phyloP scores from a whole-genome alignment of 2,329 filamentous ascomycete genomes.

The Didymosphaeria variabile region DNA sequence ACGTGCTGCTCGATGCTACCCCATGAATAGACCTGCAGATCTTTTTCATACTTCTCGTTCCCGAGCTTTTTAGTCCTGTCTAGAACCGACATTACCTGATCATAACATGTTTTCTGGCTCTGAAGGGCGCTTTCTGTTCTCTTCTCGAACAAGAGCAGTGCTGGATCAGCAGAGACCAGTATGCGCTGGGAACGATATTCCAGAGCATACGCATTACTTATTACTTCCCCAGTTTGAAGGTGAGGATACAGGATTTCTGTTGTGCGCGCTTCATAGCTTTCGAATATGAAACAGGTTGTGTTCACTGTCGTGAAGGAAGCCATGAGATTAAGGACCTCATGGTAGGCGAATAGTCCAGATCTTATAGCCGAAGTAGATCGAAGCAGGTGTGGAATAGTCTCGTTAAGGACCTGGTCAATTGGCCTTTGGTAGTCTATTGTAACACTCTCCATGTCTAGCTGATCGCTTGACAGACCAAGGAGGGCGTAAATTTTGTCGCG shows the following conservation, averaged over 20 bases:
- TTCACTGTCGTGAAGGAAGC: slow-evolving; percentile 8
- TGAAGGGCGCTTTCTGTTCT: slow-evolving; percentile 6
- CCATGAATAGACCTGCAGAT: slow-evolving; percentile 9
- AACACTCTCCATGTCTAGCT: slow-evolving; percentile 15
- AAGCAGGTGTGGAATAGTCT: slow-evolving; percentile 12
- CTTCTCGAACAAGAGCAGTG: slow-evolving; percentile 7
- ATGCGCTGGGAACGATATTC: slow-evolving; percentile 3
- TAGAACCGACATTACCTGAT: neutral
- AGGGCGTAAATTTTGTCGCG: slow-evolving; percentile 25
- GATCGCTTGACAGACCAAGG: slow-evolving; percentile 22
- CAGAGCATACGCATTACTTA: neutral
- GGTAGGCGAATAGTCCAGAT: neutral
- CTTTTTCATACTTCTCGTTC: neutral
- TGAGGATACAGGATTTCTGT: slow-evolving; percentile 9
- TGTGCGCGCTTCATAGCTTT: neutral
- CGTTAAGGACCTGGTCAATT: slow-evolving; percentile 11
- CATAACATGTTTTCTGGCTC: slow-evolving; percentile 9
- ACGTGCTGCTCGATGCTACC: slow-evolving; percentile 6
- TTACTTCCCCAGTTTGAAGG: slow-evolving; percentile 12
- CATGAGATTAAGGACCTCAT: slow-evolving; percentile 14
- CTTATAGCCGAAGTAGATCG: neutral
- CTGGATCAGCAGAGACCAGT: neutral
- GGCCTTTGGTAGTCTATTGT: slow-evolving; percentile 19
- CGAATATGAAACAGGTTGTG: slow-evolving; percentile 13
- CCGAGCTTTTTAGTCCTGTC: neutral